phyloP scores from a whole-genome alignment of 768 basidiomycete genomes.

The Lentinus tigrinus region DNA sequence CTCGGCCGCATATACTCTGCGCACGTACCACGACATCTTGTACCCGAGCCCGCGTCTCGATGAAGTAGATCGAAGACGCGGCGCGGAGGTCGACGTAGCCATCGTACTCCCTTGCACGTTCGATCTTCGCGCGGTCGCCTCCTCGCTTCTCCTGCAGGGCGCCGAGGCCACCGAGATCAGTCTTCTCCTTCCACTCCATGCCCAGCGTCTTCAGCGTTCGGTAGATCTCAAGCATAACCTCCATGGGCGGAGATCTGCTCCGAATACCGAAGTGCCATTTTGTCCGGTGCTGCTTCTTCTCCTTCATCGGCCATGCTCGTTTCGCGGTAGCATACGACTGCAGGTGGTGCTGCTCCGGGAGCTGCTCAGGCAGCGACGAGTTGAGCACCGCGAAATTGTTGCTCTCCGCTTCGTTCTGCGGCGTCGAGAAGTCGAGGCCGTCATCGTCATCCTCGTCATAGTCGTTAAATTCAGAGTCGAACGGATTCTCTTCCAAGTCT shows the following conservation, averaged over 20 bases:
- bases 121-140: constrained; percentile 45
- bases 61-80: constrained; percentile 82
- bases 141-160: constrained; percentile 37
- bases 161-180: constrained; percentile 70
- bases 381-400: constrained; percentile 87
- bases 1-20: background rate
- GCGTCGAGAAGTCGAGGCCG: constrained; percentile 48
- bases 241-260: constrained; percentile 93
- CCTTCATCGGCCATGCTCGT: constrained; percentile 44
- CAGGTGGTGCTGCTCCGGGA: constrained; percentile 67
- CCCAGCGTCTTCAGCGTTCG: constrained; percentile 83
- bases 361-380: constrained; percentile 70
- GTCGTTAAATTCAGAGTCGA: constrained; percentile 70
- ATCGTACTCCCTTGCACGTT: constrained; percentile 62
- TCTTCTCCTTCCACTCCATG: constrained; percentile 98
- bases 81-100: constrained; percentile 63
- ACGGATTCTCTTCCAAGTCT: constrained; percentile 74
- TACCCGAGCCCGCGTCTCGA: constrained; percentile 89
- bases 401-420: constrained; percentile 41
- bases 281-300: constrained; percentile 73
- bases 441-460: constrained; percentile 54
- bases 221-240: constrained; percentile 99
- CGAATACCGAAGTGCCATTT: constrained; percentile 99
- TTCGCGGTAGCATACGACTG: constrained; percentile 62
- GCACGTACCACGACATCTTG: constrained; percentile 85